Evolutionary conservation across 78 protist species (phyloP), one percentile per base, ranked within the genome.

Genomic region (Speleostelium caveatum): DNA sequence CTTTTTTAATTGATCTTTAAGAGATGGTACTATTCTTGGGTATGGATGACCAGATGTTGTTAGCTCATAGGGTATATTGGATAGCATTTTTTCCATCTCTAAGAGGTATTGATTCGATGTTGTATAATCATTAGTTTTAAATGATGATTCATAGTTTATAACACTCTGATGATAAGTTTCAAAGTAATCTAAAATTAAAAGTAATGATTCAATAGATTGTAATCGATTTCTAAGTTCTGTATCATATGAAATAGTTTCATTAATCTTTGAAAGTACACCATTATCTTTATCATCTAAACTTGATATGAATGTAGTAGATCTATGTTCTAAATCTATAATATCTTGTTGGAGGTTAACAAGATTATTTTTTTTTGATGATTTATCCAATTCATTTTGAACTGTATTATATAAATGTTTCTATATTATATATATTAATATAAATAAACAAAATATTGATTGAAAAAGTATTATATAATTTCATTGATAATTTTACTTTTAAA

Each of bases 1-100:
- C 49, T 80, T 80, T 39, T 80, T 80, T 33, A 68, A 41, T 56
- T 80, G 75, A 68, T 80, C 89, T 39, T 80, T 66, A 8, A 80
- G 61, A 6, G 89, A 68, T 39, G 89, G 89, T 17, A 80, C 30
- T 39, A 80, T 80, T 17, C 89, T 17, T 7, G 89, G 89, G 17
- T 51, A 60, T 53, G 73, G 88, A n/a, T 67, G 73, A 26, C 38
- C 28, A 12, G 51, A 17, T 19, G 49, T 7, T 19, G 49, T 7
- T 41, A 68, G 32, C 7, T 51, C 17, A 32, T 36, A 58, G 16
- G 89, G 56, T 28, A 80, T 21, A n/a, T 56, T 36, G 53, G 35
- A 24, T 12, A 49, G 39, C 45, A 35, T 12, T 0, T 21, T 16
- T 7, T 39, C 63, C 78, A 80, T 80, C 45, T 58, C 56, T 5